phyloP scores from a whole-genome alignment of 169 alveolate species.

The Cardiosporidium cionae region DNA sequence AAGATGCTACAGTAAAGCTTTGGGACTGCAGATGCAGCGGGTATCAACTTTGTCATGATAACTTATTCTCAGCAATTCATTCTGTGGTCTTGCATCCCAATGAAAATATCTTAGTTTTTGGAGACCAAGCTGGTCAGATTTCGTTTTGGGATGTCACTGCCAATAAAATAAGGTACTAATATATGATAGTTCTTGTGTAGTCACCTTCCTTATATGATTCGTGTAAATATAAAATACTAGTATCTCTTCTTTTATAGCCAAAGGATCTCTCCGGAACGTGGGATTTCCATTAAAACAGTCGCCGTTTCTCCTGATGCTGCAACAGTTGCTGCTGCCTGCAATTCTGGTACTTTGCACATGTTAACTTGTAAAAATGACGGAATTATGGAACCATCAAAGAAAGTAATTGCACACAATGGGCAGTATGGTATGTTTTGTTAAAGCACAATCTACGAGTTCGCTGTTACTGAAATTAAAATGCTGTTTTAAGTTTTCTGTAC shows the following conservation, averaged over 20 bases:
- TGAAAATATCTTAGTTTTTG: slow-evolving; percentile 53
- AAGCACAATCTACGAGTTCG: not conserved
- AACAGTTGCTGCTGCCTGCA: not conserved
- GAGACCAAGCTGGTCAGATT: slow-evolving; percentile 53
- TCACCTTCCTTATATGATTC: not conserved
- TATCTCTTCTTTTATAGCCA: not conserved
- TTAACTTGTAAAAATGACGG: not conserved
- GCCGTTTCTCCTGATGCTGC: slow-evolving; percentile 3
- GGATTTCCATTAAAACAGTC: not conserved
- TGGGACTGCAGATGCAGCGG: slow-evolving; percentile 56
- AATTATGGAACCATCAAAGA: not conserved
- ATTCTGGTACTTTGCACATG: not conserved
- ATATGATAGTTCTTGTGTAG: not conserved
- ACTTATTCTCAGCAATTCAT: slow-evolving; percentile 39
- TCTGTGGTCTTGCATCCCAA: slow-evolving; percentile 56
- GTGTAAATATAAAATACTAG: not conserved
- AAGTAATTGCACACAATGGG: slow-evolving; percentile 1
- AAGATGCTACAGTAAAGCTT: slow-evolving; percentile 56
- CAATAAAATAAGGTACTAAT: slow-evolving; percentile 10
- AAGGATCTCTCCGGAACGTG: not conserved
- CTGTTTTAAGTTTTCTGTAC: not conserved
- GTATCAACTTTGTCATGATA: slow-evolving; percentile 30
- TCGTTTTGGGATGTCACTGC: slow-evolving; percentile 47
- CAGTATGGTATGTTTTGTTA: not conserved
- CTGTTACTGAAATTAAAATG: not conserved